Percentiles rank a stretch among this genome's conserved stretches.
phyloP scores from a whole-genome alignment of 176 grass and related monocot species.

The Musa beccarii region DNA sequence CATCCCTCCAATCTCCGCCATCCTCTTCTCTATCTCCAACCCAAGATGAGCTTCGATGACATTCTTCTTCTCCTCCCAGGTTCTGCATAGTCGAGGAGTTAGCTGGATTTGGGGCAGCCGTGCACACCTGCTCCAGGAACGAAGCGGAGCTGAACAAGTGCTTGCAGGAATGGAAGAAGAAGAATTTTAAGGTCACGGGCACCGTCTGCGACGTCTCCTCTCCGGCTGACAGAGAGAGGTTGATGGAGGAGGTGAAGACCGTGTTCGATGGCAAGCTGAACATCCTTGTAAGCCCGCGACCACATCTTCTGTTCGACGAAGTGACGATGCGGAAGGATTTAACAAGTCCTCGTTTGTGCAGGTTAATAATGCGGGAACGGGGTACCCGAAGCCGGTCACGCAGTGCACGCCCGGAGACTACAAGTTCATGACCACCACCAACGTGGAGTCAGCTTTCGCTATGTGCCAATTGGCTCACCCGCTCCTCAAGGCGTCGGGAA shows the following conservation, averaged over 20 bases:
- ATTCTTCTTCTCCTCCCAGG: no score
- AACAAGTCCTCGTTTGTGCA: background rate
- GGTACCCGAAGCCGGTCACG: slow-evolving; percentile 1
- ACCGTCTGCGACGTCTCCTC: slow-evolving; percentile 29
- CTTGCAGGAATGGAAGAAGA: slow-evolving; percentile 16
- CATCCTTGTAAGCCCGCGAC: slow-evolving; percentile 19
- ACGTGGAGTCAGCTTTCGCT: slow-evolving; percentile 38
- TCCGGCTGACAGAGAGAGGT: slow-evolving; percentile 13
- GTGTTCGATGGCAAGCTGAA: slow-evolving; percentile 25
- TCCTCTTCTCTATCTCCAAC: no score
- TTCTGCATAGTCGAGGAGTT: slow-evolving; percentile 31
- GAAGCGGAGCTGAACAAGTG: slow-evolving; percentile 24
- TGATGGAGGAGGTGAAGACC: slow-evolving; percentile 22
- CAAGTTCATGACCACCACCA: slow-evolving; percentile 27
- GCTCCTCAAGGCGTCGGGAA: slow-evolving; percentile 17
- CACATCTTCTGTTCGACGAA: background rate
- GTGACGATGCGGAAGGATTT: background rate
- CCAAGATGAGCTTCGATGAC: no score
- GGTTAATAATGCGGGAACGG: slow-evolving; percentile 32
- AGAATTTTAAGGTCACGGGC: slow-evolving; percentile 24
- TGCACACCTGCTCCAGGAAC: slow-evolving; percentile 41
- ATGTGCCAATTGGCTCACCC: slow-evolving; percentile 31
- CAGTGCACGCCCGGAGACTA: slow-evolving; percentile 27
- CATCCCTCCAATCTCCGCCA: no score
- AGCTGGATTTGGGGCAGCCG: slow-evolving; percentile 15